These are phyloP conservation scores for Metschnikowia anglica DNA, from an alignment of 805 yeast genomes.

Conservation along the genomic window DNA sequence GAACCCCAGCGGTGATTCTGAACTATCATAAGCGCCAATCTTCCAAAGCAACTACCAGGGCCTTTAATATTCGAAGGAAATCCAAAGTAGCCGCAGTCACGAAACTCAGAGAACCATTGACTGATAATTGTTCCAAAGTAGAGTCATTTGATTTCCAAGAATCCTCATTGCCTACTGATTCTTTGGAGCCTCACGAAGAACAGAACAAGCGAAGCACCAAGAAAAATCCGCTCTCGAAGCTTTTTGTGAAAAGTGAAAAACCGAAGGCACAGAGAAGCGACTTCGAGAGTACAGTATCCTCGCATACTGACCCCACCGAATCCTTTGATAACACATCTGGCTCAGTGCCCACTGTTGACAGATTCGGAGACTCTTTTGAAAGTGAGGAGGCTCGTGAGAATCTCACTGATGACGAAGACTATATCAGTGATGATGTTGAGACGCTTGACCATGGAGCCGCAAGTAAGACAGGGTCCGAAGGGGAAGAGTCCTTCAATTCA, in stretches of 20 bases:
- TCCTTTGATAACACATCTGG: constrained; percentile 1
- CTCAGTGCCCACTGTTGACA: constrained; percentile 4
- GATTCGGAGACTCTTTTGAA: constrained; percentile 1
- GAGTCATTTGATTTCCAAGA: constrained; percentile 7
- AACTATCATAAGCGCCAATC: constrained; percentile 12
- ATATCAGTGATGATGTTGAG: constrained; percentile 6
- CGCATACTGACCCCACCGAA: constrained; percentile 3
- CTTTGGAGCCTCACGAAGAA: neutral
- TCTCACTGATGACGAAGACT: constrained; percentile 8
- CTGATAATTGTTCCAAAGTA: neutral
- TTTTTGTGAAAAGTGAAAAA: constrained; percentile 15
- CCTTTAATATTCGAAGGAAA: constrained; percentile 10
- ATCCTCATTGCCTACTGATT: constrained; percentile 3
- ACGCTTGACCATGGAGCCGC: constrained; percentile 5
- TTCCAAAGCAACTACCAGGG: constrained; percentile 9
- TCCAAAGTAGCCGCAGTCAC: constrained; percentile 3
- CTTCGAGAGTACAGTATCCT: constrained; percentile 14
- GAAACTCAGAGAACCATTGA: constrained; percentile 8
- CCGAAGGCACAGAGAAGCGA: constrained; percentile 4
- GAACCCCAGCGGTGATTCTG: neutral
- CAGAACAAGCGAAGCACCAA: constrained; percentile 5
- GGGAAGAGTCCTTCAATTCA: constrained; percentile 35
- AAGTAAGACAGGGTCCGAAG: constrained; percentile 11
- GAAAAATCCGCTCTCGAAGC: constrained; percentile 16
- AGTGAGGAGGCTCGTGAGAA: neutral